Percentiles rank a stretch among this genome's conserved stretches.
Evolutionary conservation across 805 yeast genomes (phyloP).

Genomic region (Starmera caribaea): DNA sequence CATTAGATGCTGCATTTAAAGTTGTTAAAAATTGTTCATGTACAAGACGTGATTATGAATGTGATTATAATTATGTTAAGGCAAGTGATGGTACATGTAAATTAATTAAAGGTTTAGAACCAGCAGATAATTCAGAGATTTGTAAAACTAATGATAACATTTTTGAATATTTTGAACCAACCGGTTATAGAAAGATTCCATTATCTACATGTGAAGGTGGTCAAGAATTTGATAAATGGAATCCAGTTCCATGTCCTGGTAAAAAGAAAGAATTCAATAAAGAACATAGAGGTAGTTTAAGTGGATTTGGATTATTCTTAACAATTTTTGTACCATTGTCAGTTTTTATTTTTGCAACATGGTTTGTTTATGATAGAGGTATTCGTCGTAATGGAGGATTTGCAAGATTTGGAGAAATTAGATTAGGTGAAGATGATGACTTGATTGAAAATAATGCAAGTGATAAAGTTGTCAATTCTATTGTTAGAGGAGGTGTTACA

Average conservation of each 20-base stretch:
- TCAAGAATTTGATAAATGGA: slow-evolving; percentile 52
- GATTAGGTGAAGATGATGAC: slow-evolving; percentile 72
- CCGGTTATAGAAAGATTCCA: slow-evolving; percentile 87
- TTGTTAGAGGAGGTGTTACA: slow-evolving; percentile 24
- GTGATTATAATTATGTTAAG: slow-evolving; percentile 78
- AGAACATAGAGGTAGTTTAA: slow-evolving; percentile 38
- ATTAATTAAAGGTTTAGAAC: slow-evolving; percentile 58
- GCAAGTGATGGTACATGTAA: slow-evolving; percentile 78
- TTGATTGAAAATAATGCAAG: slow-evolving; percentile 45
- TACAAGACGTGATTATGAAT: slow-evolving; percentile 81
- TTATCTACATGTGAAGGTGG: slow-evolving; percentile 85
- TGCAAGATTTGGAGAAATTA: slow-evolving; percentile 73
- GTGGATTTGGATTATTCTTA: slow-evolving; percentile 42
- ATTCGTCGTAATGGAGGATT: slow-evolving; percentile 62
- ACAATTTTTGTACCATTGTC: slow-evolving; percentile 48
- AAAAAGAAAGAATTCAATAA: slow-evolving; percentile 52
- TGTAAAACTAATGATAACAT: slow-evolving; percentile 45
- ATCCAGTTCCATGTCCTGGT: slow-evolving; percentile 81
- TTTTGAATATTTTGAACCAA: slow-evolving; percentile 72
- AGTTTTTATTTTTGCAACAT: slow-evolving; percentile 29
- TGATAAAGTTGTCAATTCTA: slow-evolving; percentile 50
- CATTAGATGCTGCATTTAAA: slow-evolving; percentile 46
- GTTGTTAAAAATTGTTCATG: slow-evolving; percentile 67
- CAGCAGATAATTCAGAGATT: slow-evolving; percentile 52
- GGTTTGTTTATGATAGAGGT: slow-evolving; percentile 62